Base-by-base conservation (phyloP, 2,329 filamentous ascomycete species). In the Cercospora sesami region DNA sequence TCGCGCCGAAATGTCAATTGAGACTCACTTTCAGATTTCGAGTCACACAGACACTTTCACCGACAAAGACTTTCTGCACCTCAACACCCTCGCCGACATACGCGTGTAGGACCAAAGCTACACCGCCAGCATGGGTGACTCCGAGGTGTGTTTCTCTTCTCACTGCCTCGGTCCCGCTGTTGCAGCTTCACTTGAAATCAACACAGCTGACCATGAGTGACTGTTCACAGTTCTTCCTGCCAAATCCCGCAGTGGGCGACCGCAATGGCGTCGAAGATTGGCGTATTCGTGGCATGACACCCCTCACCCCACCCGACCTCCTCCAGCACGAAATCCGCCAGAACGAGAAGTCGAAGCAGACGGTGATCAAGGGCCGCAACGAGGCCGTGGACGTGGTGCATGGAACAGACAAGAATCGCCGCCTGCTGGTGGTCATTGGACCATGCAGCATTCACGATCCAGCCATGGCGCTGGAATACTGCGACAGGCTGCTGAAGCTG, bases 371-470 rank as follows among this genome's bases (percentile, higher is more conserved):
- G 63, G 87, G 84, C 36, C 87, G 89, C 73, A 83, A 86, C 66
- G 87, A 90, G 74, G 82, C 87, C 48, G 86, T 86, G 69, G 84
- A 85, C 12, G 82, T 90, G 71, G 86, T 90, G 31, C 86, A 88
- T 71, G 86, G 87, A 76, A 83, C 79, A 68, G 85, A 89, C 75
- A 78, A 81, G 45, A 82, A 84, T 73, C 81, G 86, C 76, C 83
- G 89, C 66, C 79, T 92, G 60, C 83, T 92, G 62, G 90, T 99
- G 72, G 90, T 98, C 77, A 89, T 98, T 71, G 95, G 95, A 1
- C 95, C 95, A 28, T 99, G 95, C 86, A 97, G 93, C 26, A 97
- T 99, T 80, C 95, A 99, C 84, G 95, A 99, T 79, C 94, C 95
- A 18, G 84, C 90, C 65, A 91, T 93, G 71, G 94, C 94, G 10